Evolutionary conservation across 805 yeast genomes (phyloP), one percentile per base, ranked within the genome.

Genomic region (Ogataea saltuana): DNA sequence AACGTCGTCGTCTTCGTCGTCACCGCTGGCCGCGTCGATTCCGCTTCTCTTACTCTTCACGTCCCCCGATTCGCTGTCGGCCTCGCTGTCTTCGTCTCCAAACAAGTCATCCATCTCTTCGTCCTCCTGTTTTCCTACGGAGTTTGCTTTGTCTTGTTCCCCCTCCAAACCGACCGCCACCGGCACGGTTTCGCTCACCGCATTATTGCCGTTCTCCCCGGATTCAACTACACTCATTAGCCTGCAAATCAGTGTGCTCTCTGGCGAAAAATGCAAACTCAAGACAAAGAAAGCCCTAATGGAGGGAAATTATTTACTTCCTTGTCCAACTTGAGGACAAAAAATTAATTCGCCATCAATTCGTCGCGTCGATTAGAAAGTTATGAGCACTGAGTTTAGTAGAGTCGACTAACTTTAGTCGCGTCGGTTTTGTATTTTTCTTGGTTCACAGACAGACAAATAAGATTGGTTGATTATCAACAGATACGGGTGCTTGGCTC

Each of bases 41-140:
- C 28, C 28, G 28, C 12, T 25, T 12, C 54, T 56, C 4, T 56
- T 61, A 10, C 44, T 47, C 5, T 59, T 59, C 11, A 56, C 65
- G n/a, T 58, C 61, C n/a, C n/a, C n/a, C n/a, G n/a, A n/a, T n/a
- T n/a, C n/a, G 10, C 46, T 49, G 16, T 46, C 53, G 9, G 13
- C 29, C 7, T 34, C 38, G 28, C 38, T 34, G 6, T 34, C 38
- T 20, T 53, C 61, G 42, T 44, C 57, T 45, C 55, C 75, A 55
- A 48, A 74, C 71, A 48, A 64, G 70, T 52, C 67, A 54, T 25
- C 61, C 70, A n/a, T 35, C 19, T 43, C 44, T 39, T 63, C 74
- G 4, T 60, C 69, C 15, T 58, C 67, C 12, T 38, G 43, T 13
- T 44, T 56, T 45, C 55, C 75, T 55, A 48, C 73, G 71, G 47